phyloP scores from a whole-genome alignment of 768 basidiomycete genomes.

The Phaeotremella fagi region DNA sequence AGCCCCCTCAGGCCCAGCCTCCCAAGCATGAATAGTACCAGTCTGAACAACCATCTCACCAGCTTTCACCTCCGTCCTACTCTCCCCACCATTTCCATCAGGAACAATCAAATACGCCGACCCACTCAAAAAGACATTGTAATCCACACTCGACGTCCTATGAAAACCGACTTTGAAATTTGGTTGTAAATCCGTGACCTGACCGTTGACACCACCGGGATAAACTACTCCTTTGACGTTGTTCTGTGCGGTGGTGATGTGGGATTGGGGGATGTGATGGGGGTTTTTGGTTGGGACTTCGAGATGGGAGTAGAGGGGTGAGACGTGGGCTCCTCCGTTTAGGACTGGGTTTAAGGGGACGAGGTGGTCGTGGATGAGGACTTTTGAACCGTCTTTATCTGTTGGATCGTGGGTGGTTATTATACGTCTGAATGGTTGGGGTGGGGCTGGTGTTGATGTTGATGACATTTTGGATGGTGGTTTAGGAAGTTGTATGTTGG shows the following conservation, averaged over 20 bases:
- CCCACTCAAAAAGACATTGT: conserved; percentile 41
- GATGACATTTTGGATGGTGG: not conserved
- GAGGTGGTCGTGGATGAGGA: conserved; percentile 13
- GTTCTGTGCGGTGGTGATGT: conserved; percentile 12
- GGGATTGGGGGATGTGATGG: conserved; percentile 7
- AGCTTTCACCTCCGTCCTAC: conserved; percentile 26
- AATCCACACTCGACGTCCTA: conserved; percentile 43
- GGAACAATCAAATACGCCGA: conserved; percentile 31
- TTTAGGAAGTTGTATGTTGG: no score
- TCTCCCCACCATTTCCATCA: conserved; percentile 13
- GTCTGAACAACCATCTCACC: conserved; percentile 47
- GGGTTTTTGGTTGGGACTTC: conserved; percentile 19
- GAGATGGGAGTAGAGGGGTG: conserved; percentile 22
- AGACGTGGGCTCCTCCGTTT: conserved; percentile 13
- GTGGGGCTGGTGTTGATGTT: not conserved
- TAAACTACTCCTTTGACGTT: conserved; percentile 19
- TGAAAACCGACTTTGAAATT: conserved; percentile 35
- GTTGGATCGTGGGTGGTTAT: conserved; percentile 22
- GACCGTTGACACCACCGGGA: conserved; percentile 33
- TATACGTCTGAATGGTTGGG: conserved; percentile 13
- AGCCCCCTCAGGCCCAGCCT: conserved; percentile 37
- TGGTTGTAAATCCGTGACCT: conserved; percentile 38
- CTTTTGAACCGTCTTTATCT: conserved; percentile 13
- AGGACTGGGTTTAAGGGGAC: conserved; percentile 17
- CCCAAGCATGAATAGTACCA: conserved; percentile 45